Base-by-base conservation (phyloP, 305 asterid species). In the Plantago coronopus region DNA sequence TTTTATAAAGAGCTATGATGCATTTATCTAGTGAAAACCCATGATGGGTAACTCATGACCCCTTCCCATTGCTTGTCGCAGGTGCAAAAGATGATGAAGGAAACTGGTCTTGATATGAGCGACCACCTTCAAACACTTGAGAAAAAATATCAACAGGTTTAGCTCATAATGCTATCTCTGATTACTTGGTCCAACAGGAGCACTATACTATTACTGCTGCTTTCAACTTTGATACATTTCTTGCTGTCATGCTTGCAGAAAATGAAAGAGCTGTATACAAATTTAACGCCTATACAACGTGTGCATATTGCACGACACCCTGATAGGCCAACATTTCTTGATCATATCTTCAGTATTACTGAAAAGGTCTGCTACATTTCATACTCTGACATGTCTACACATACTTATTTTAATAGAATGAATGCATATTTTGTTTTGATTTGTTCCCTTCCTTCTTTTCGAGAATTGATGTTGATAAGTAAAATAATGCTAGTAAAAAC, bases 301-400 rank as follows among this genome's bases (percentile, higher is more conserved):
- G 95, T 94, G 76, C 72, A 79, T 72, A 81, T 87, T 77, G 97
- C 97, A 60, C 73, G 97, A 46, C 96, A 94, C 76, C 99, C 99
- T 50, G 75, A 94, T 72, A 75, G 99, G 66, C 99, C 99, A 53
- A 94, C 99, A n/a, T 89, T 80, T 81, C 99, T 89, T 61, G 99
- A 94, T 77, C 99, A 94, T 69, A 46, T 94, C 56, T 94, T 85
- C 72, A 94, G 81, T 76, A 89, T 94, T 44, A 94, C 99, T 5
- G 99, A 94, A 54, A 75, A 69, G 95, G 99, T 87, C 31, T 63
- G 74, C 61, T 25, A 54, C 21, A 40, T 72, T 69, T 43, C 57
- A 59, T 22, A 8, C 2, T 27, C 66, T 57, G 27, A 45, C 18
- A 25, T 64, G 45, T 51, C 40, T 61, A 10, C 49, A 21, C 22